phyloP scores from a whole-genome alignment of 352 stramenopile genomes.

The Thraustochytrium striatum region DNA sequence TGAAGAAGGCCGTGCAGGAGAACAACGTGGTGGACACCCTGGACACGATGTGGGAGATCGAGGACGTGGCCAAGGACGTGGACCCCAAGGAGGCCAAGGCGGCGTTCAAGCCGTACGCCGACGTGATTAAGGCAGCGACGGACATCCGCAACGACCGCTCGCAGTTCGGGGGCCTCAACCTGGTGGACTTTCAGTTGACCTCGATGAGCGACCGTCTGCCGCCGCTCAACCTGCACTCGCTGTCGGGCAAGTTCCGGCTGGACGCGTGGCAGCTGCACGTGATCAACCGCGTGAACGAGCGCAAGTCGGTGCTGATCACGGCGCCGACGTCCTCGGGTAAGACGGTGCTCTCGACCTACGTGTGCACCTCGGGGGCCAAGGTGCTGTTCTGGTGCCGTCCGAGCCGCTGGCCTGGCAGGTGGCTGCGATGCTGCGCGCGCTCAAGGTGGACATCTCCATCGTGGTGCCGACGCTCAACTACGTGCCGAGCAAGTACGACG shows the following conservation, averaged over 20 bases:
- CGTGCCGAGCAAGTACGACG: slow-evolving; percentile 58
- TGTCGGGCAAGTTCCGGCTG: slow-evolving; percentile 69
- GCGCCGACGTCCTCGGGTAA: slow-evolving; percentile 95
- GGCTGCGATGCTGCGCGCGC: slow-evolving; percentile 91
- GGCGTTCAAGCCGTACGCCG: slow-evolving; percentile 41
- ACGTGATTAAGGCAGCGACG: slow-evolving; percentile 28
- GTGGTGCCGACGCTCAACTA: slow-evolving; percentile 57
- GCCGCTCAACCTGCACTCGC: slow-evolving; percentile 47
- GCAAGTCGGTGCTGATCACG: slow-evolving; percentile 92
- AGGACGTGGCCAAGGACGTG: slow-evolving; percentile 45
- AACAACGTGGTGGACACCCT: slow-evolving; percentile 39
- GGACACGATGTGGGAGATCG: slow-evolving; percentile 49
- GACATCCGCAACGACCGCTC: slow-evolving; percentile 42
- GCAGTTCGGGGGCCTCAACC: slow-evolving; percentile 9
- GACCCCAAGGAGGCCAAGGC: slow-evolving; percentile 14
- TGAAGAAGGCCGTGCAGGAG: slow-evolving; percentile 44
- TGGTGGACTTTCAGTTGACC: slow-evolving; percentile 47
- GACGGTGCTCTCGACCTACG: slow-evolving; percentile 82
- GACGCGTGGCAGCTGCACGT: slow-evolving; percentile 96
- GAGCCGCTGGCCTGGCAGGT: slow-evolving; percentile 98
- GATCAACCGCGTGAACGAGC: slow-evolving; percentile 86
- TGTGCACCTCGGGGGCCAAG: slow-evolving; percentile 58
- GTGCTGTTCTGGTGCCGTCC: slow-evolving; percentile 86
- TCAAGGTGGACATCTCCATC: slow-evolving; percentile 90
- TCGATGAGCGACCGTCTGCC: slow-evolving; percentile 44